Percentiles rank a stretch among this genome's conserved stretches.
Evolutionary conservation across 1,139 yeast species (phyloP).

Genomic region (Magnusiomyces ingens): DNA sequence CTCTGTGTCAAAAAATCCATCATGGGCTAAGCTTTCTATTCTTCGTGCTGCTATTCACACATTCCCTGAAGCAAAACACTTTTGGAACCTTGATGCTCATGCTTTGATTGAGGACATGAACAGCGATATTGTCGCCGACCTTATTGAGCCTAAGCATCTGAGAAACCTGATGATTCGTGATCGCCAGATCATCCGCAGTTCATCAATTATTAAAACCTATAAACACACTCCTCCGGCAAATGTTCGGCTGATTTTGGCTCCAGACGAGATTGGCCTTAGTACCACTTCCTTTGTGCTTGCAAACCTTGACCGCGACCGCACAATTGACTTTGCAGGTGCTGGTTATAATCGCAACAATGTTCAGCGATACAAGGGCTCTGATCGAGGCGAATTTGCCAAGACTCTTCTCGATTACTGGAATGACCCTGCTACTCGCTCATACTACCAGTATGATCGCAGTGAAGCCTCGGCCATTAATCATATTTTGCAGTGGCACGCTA

Average conservation of each 20-base stretch:
- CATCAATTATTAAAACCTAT: constrained; percentile 65
- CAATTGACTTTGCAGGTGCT: constrained; percentile 1
- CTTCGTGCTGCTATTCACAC: constrained; percentile 86
- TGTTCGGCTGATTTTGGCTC: constrained; percentile 58
- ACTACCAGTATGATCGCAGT: constrained; percentile 47
- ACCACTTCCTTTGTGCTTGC: constrained; percentile 64
- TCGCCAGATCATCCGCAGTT: constrained; percentile 62
- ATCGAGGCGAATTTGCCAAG: constrained; percentile 40
- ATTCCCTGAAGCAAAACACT: constrained; percentile 75
- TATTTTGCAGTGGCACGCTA: constrained; percentile 90
- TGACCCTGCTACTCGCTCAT: constrained; percentile 61
- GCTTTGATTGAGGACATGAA: constrained; percentile 62
- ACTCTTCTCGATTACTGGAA: constrained; percentile 70
- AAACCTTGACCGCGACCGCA: constrained; percentile 41
- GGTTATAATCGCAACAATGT: constrained; percentile 4
- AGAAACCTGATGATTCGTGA: constrained; percentile 57
- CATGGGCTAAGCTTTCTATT: constrained; percentile 56
- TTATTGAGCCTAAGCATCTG: constrained; percentile 46
- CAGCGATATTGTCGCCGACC: constrained; percentile 49
- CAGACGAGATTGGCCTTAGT: constrained; percentile 53
- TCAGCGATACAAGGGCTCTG: constrained; percentile 16
- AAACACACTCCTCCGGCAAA: constrained; percentile 47
- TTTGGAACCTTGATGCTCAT: constrained; percentile 67
- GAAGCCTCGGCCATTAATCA: constrained; percentile 71
- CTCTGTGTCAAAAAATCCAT: constrained; percentile 20